Evolutionary conservation across 495 filamentous ascomycete genomes (phyloP), one percentile per base, ranked within the genome.

Genomic region (Xylaria telfairii): DNA sequence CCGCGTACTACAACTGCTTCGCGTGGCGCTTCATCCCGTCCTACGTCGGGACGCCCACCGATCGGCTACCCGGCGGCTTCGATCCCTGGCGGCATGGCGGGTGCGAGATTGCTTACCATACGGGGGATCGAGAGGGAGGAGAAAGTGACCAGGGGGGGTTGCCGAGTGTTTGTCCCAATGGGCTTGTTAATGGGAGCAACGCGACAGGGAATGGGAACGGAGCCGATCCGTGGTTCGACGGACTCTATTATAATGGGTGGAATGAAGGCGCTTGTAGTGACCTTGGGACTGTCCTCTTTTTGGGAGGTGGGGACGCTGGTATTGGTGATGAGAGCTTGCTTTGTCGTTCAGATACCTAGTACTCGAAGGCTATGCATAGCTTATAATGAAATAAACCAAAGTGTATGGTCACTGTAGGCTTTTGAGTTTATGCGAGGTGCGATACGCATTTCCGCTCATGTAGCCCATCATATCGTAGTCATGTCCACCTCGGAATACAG

Each of bases 171-270:
- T 78, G 76, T 65, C 76, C 76, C 56, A 78, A 78, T 32, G 76
- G 76, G 0, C 65, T 76, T 9, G 34, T 78, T 6, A 49, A 39
- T 0, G 65, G 37, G 41, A 15, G n/a, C n/a, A n/a, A n/a, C 4
- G 37, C 17, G n/a, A 6, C 7, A n/a, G 37, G 9, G 12, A 61
- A 39, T 1, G 37, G 12, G 59, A 21, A 21, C 2, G 32, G 54
- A 56, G 0, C 17, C 19, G 60, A 63, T 62, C 6, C 32, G 64
- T 34, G 73, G 76, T 59, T 76, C 66, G 68, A 62, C n/a, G 69
- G 71, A 46, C 65, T 78, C 47, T 78, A 76, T 59, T 78, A 75
- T 34, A 68, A 76, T 37, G 74, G 76, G 28, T 78, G 76, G 76
- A 78, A 78, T 49, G 72, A 76, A 60, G 76, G 76, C 12, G 72